A percentile compares a stretch with the other conserved stretches of the same genome.
Evolutionary conservation across 2,329 filamentous ascomycete species (phyloP).

Genomic region (Trichoderma gracile): DNA sequence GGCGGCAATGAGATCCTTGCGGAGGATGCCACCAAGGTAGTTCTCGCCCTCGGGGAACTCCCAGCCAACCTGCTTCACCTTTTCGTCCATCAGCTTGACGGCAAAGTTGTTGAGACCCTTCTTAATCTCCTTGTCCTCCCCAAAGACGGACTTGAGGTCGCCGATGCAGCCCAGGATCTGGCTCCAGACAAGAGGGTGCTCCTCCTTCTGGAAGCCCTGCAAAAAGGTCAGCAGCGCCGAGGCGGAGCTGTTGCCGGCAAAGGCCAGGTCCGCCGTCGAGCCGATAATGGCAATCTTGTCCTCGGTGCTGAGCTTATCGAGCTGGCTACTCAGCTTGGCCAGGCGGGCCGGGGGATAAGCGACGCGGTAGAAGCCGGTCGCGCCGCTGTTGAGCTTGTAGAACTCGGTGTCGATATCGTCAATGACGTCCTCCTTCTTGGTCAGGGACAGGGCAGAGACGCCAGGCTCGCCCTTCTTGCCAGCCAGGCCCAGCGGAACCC

Average conservation of each 20-base stretch:
- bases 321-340: slow-evolving; percentile 73
- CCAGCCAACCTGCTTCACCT: slow-evolving; percentile 82
- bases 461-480: slow-evolving; percentile 67
- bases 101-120: slow-evolving; percentile 76
- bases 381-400: slow-evolving; percentile 91
- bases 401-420: slow-evolving; percentile 73
- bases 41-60: slow-evolving; percentile 76
- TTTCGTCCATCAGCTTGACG: slow-evolving; percentile 71
- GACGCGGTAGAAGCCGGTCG: slow-evolving; percentile 86
- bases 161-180: slow-evolving; percentile 77
- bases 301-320: slow-evolving; percentile 73
- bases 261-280: slow-evolving; percentile 84
- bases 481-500: slow-evolving; percentile 86
- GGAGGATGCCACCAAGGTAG: slow-evolving; percentile 78
- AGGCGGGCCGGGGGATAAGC: slow-evolving; percentile 88
- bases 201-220: slow-evolving; percentile 79
- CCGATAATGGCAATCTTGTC: slow-evolving; percentile 93
- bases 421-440: slow-evolving; percentile 74
- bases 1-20: slow-evolving; percentile 74
- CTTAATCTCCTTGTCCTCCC: slow-evolving; percentile 70
- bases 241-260: slow-evolving; percentile 82
- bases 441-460: slow-evolving; percentile 67
- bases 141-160: slow-evolving; percentile 82
- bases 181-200: slow-evolving; percentile 85
- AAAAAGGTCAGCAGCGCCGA: slow-evolving; percentile 79